Evolutionary conservation across 768 basidiomycete genomes (phyloP).

Genomic region (Rhizopogon sp.): DNA sequence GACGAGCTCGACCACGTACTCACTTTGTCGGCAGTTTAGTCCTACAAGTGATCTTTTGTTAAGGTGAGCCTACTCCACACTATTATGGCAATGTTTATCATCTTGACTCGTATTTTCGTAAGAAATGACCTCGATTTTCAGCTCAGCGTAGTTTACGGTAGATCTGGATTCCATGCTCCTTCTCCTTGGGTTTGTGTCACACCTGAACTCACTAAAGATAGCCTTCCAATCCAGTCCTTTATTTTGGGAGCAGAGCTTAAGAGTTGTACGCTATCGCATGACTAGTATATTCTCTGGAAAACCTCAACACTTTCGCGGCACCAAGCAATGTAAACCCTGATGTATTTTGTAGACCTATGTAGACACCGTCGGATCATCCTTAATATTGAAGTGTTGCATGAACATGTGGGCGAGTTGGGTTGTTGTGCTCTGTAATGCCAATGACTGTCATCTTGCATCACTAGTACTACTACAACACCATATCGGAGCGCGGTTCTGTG

Average conservation of each 20-base stretch:
- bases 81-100: not conserved
- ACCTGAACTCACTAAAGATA: not conserved
- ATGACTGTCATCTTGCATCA: no score
- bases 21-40: not conserved
- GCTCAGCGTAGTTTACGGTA: no score
- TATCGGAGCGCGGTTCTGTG: no score
- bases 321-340: not conserved
- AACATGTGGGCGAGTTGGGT: no score
- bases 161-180: not conserved
- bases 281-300: not conserved
- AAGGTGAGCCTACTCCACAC: not conserved
- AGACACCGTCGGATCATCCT: not conserved
- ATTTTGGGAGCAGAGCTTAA: not conserved
- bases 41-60: not conserved
- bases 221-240: not conserved
- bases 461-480: no score
- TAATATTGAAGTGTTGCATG: not conserved
- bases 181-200: not conserved
- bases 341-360: not conserved
- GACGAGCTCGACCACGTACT: not conserved
- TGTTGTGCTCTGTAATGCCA: no score
- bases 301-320: not conserved
- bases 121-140: not conserved
- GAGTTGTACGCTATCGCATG: not conserved
- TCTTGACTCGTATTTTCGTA: not conserved